Base-by-base conservation (phyloP, 169 alveolate species). In the Plasmodium vivax region DNA sequence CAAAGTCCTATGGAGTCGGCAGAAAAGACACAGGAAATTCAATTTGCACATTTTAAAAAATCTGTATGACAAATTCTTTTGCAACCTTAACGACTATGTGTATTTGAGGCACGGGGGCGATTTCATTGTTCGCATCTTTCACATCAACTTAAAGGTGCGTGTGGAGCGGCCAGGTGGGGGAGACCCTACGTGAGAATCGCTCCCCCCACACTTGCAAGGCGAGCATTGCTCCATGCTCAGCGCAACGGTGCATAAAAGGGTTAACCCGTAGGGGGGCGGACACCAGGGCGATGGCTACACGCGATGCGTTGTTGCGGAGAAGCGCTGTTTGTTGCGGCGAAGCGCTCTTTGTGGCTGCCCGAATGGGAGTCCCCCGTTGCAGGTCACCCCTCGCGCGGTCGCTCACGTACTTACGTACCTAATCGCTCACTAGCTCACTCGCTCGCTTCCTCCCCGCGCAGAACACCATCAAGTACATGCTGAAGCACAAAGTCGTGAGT, bases 81-180 rank as follows among this genome's bases (percentile, higher is more conserved):
- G 93, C 68, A 85, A 85, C 81, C 38, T 85, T 74, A 85, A 73
- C 43, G 93, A 85, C 75, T 85, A 85, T 74, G 93, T 85, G 23
- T 30, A 85, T 54, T 51, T 85, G 36, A n/a, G 47, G 19, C 51
- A 85, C 62, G 79, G 85, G 14, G 93, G 75, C 45, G 82, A 85
- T 32, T 85, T 85, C 10, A 56, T 85, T 0, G 74, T 74, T 54
- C 93, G 93, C 16, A 85, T 85, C 6, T 85, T 85, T 23, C 93
- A 85, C 34, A 85, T 85, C 16, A 85, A 85, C 62, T 54, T 85
- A 85, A 85, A 85, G 85, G 93, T 85, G 14, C 9, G 12, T 45
- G 56, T n/a, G 51, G 51, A 0, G 51, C 51, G 8, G 51, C 14
- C 51, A 7, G 51, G 51, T 43, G 51, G 51, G 51, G 51, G 9